phyloP scores from a whole-genome alignment of 345 rosid species.

The Syzygium jambos region DNA sequence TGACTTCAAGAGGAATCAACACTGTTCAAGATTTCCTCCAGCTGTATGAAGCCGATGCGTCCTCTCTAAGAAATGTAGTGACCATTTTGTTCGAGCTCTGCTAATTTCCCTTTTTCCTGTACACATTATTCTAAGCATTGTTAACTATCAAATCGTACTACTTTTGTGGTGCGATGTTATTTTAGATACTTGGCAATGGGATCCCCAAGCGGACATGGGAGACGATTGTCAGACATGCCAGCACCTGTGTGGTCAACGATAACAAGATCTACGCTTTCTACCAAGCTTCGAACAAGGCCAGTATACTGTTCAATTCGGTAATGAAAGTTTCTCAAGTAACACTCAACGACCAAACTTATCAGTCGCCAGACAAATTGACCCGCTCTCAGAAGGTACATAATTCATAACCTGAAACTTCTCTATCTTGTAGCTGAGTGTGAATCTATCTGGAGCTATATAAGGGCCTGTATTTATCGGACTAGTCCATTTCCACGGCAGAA shows the following conservation, averaged over 20 bases:
- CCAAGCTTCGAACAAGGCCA: slow-evolving; percentile 11
- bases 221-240: slow-evolving; percentile 49
- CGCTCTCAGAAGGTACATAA: slow-evolving; percentile 26
- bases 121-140: background rate
- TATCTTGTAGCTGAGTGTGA: background rate
- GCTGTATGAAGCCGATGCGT: background rate
- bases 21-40: slow-evolving; percentile 21
- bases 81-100: background rate
- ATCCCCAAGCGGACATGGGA: slow-evolving; percentile 47
- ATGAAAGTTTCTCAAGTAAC: slow-evolving; percentile 31
- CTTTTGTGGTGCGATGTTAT: background rate
- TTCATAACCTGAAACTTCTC: background rate
- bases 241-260: slow-evolving; percentile 40
- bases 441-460: background rate
- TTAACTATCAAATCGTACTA: background rate
- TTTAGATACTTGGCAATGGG: slow-evolving; percentile 36
- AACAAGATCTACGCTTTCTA: slow-evolving; percentile 27
- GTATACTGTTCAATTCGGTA: slow-evolving; percentile 40
- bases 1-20: slow-evolving; percentile 5
- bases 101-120: background rate
- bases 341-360: slow-evolving; percentile 15
- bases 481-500: background rate
- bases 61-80: slow-evolving; percentile 34
- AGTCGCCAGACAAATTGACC: slow-evolving; percentile 16
- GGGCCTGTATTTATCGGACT: background rate